Percentiles rank a stretch among this genome's conserved stretches.
Evolutionary conservation across 108 stramenopile species (phyloP).

Genomic region (Nitzschia palea): DNA sequence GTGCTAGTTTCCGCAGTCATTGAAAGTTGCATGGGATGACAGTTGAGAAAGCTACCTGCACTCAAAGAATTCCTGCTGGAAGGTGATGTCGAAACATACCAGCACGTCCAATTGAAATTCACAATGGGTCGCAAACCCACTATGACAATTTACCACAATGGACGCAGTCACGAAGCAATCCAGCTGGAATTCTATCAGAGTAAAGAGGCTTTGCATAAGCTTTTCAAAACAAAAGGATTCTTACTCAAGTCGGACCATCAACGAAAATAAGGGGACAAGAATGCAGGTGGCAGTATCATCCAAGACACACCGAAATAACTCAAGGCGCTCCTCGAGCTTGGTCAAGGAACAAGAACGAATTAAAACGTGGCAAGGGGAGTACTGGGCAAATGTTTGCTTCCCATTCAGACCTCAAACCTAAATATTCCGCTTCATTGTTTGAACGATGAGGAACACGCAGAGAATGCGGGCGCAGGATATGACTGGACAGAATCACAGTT

Average conservation of each 20-base stretch:
- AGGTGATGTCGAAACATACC: conserved; percentile 5
- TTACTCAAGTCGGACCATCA: neutral
- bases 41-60: conserved; percentile 5
- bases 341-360: neutral
- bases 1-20: neutral
- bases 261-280: neutral
- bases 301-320: neutral
- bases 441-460: too few species aligned
- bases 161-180: neutral
- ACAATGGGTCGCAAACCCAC: neutral
- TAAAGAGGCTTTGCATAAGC: neutral
- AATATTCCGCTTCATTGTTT: too few species aligned
- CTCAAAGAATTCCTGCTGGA: conserved; percentile 5
- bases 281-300: neutral
- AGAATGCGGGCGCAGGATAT: too few species aligned
- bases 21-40: conserved; percentile 13
- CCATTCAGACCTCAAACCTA: too few species aligned
- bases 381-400: too few species aligned
- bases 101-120: neutral
- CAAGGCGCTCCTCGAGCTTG: too few species aligned
- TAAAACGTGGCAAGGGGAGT: neutral
- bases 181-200: neutral
- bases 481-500: too few species aligned
- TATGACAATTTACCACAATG: neutral
- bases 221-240: conserved; percentile 4